Base-by-base conservation (phyloP, 2,329 filamentous ascomycete species). In the Stagonosporopsis vannaccii region DNA sequence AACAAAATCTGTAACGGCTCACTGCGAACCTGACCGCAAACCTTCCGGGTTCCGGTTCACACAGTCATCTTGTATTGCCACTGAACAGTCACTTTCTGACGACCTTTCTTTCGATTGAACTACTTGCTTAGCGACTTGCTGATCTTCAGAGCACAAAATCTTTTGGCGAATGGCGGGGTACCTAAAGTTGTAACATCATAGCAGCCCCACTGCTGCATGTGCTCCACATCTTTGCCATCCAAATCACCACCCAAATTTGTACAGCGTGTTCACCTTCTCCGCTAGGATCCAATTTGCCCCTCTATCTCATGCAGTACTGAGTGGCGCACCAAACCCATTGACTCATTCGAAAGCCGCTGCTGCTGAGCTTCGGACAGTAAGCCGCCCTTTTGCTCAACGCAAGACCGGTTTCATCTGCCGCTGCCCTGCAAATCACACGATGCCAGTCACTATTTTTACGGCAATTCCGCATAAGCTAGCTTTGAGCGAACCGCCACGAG, bases 121-220 rank as follows among this genome's bases (percentile, higher is more conserved):
- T 42, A 8, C 17, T 22, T 15, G 9, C 23, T 22, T 26, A 6
- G n/a, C 12, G 12, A 2, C 4, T 35, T 19, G 20, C 36, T 44
- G 20, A 25, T 41, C 20, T n/a, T 50, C 17, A 5, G 1, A 20
- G 17, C 19, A 32, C 23, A 36, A 32, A 51, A 51, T 19, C 6
- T 45, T 51, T 33, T 46, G 33, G 47, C 22, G 39, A 42, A 52
- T 46, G 50, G 50, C 50, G 50, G 50, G 50, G 50, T 46, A 52
- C n/a, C 22, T 15, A 51, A 37, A 32, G 32, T 30, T 39, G 17
- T n/a, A 30, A 26, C 49, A 44, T 44, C 49, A 45, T 51, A 25
- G 39, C 13, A 35, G 41, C 41, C 49, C 49, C 43, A 28, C 41
- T 33, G 22, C 7, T 44, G 35, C 35, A 33, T 26, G 22, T 35